Evolutionary conservation across 2,329 filamentous ascomycete species (phyloP), one percentile per base, ranked within the genome.

Genomic region (Rhytidhysteron rufulum): DNA sequence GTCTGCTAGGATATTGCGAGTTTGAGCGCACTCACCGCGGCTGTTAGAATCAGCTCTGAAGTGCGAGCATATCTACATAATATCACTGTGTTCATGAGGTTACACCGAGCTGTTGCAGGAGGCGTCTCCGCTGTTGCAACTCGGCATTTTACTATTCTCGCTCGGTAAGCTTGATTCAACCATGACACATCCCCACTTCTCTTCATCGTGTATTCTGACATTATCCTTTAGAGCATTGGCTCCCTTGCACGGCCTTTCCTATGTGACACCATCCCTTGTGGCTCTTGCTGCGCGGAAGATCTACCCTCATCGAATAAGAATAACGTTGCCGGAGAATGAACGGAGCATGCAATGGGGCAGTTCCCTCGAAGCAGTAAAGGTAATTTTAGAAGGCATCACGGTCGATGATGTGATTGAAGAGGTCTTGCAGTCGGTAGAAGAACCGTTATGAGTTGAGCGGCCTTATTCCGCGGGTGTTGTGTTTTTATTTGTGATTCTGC

Each of bases 341-440:
- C 77, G 89, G 34, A 96, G 89, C 61, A 77, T 95, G 71, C 88
- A 95, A 62, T 98, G 94, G 82, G 93, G 93, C 0, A 96, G 91
- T 62, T 82, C 85, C 39, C 51, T 85, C 0, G 73, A 77, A 21
- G 85, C 86, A 4, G 79, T 96, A 2, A 73, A 78, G 48, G 73
- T 76, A 13, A 51, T 89, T 35, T 66, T 96, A 2, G 79, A 84
- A 3, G 71, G 71, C 22, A 64, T 79, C 3, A 77, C 70, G 1
- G 67, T 73, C 2, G 76, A 79, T 37, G 70, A 72, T 44, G 76
- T 80, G 3, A 70, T 83, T 31, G 77, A 82, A 36, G 73, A 79
- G 32, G 76, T 81, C 11, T 54, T 82, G n/a, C 66, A 68, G 22
- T 69, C 70, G 39, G 68, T 82, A 5, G 78, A 82, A 44, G 70